A percentile compares a stretch with the other conserved stretches of the same genome.
Evolutionary conservation across 2,329 filamentous ascomycete species (phyloP).

Genomic region (Leptodontidium sp.): DNA sequence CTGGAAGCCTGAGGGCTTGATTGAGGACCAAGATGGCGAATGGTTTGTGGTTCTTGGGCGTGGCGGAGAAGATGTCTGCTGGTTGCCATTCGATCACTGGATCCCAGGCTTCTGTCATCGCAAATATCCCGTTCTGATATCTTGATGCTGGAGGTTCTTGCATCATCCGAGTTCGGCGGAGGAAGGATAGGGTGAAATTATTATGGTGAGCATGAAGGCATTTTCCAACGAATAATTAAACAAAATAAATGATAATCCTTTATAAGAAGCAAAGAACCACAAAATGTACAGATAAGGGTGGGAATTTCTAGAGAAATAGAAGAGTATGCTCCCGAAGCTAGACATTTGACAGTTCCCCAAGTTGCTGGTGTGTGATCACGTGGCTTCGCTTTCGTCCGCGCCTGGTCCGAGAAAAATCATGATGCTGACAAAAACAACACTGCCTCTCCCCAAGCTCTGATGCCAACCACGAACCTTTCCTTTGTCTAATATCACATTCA

Average conservation of each 20-base stretch:
- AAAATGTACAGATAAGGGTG: background rate
- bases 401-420: conserved; percentile 30
- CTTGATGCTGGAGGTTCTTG: background rate
- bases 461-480: conserved; percentile 34
- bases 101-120: background rate
- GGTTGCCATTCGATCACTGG: conserved; percentile 47
- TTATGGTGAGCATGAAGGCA: conserved; percentile 6
- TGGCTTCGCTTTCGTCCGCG: conserved; percentile 10
- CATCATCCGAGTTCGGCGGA: background rate
- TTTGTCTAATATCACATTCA: conserved; percentile 33
- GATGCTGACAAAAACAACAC: conserved; percentile 42
- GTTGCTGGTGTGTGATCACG: conserved; percentile 5
- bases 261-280: background rate
- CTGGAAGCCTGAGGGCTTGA: conserved; percentile 60
- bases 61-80: conserved; percentile 43
- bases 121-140: background rate
- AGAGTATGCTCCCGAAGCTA: background rate
- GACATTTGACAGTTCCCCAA: background rate
- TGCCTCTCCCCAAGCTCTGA: conserved; percentile 29
- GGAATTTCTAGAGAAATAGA: background rate
- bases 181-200: conserved; percentile 11
- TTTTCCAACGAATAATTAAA: background rate
- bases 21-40: conserved; percentile 67
- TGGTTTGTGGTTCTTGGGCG: conserved; percentile 39
- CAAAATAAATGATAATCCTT: background rate